A percentile compares a stretch with the other conserved stretches of the same genome.
Conservation (phyloP, 148 eudicot genomes). For the Amaranthus hypochondriacus region DNA sequence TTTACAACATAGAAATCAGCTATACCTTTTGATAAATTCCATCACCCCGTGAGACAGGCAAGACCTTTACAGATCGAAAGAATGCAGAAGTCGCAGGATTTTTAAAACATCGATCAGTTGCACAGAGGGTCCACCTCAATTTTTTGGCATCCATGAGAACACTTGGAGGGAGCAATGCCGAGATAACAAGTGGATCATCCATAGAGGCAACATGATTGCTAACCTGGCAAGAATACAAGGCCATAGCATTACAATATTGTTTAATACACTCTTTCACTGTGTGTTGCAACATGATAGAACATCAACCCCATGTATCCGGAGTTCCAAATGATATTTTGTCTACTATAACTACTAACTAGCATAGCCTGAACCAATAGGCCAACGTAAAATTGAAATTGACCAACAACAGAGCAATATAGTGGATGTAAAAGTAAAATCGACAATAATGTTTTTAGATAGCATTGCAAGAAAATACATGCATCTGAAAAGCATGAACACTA, state of each 20-base stretch:
- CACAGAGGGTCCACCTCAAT: conserved; percentile 95
- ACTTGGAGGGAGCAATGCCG: conserved; percentile 71
- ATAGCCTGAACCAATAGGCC: not conserved
- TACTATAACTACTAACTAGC: not conserved
- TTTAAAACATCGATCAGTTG: conserved; percentile 78
- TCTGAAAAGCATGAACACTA: not conserved
- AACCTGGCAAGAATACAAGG: conserved; percentile 37
- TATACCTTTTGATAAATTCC: conserved; percentile 91
- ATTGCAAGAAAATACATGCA: not conserved
- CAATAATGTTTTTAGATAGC: not conserved
- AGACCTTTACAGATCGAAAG: conserved; percentile 76
- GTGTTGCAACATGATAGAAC: not conserved
- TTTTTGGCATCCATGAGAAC: conserved; percentile 67
- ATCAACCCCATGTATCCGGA: not conserved
- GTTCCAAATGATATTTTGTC: too few species aligned
- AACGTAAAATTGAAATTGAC: not conserved
- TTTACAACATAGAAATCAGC: not conserved
- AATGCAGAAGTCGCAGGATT: conserved; percentile 88
- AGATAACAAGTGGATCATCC: conserved; percentile 87
- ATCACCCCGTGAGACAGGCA: conserved; percentile 88
- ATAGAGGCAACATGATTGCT: conserved; percentile 96
- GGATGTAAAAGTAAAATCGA: not conserved
- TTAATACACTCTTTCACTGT: not conserved
- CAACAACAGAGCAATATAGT: not conserved
- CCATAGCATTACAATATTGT: not conserved